Evolutionary conservation across 805 yeast species (phyloP), one percentile per base, ranked within the genome.

Genomic region (Saccharomycopsis javanensis): DNA sequence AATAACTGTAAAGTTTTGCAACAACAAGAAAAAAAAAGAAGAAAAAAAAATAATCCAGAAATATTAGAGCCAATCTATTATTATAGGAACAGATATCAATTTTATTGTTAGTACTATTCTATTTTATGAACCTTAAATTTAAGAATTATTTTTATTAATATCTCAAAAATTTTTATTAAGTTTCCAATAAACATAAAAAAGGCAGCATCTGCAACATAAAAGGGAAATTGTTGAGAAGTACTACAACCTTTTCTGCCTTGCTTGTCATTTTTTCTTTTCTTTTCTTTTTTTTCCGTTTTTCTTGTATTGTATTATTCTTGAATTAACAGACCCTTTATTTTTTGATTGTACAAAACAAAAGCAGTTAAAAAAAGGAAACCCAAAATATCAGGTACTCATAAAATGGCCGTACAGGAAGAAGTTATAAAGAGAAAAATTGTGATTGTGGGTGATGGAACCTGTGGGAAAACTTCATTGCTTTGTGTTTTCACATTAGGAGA

Each of bases 391-490:
- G n/a, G 20, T 10, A 35, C 42, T 15, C 23, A 10, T 8, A 4
- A 23, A 11, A 42, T 42, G 48, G 48, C 48, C 23, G 15, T 42
- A 23, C 28, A 42, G 3, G 48, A 42, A 25, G 48, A 48, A 16
- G 33, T 57, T 31, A 70, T 80, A 46, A 81, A 79, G 62, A 76
- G 96, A 64, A 90, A 90, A 67, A 73, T 90, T 25, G 96, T 90
- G 45, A 90, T 90, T 50, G 94, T 90, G 10, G 97, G 97, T 25
- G 97, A 90, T 70, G 96, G 97, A 55, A 96, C 96, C 0, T 88
- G 96, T 70, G 97, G 97, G 10, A 90, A 90, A 70, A 90, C 97
- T 0, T 89, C 96, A 1, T 73, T 90, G 38, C 74, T 90, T n/a
- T 87, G 88, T 65, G 97, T 90, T 20, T 91, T 91, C 72, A 88